Evolutionary conservation across 768 basidiomycete species (phyloP), one percentile per base, ranked within the genome.

Genomic region (Gloeostereum incarnatum): DNA sequence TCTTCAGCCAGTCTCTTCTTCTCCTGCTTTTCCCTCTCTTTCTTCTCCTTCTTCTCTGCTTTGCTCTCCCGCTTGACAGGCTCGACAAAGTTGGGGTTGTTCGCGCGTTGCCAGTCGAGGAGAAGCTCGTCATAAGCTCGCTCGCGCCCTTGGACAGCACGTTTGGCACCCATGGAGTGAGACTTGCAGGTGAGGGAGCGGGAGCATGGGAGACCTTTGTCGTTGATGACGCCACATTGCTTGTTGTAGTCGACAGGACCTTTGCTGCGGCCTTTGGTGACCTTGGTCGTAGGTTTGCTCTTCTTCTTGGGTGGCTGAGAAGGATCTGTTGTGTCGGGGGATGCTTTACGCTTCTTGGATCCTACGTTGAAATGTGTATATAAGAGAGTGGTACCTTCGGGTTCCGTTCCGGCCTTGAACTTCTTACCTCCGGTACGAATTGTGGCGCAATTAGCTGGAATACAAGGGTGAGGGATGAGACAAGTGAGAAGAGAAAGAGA

Each of bases 151-250:
- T 75, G 72, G 1, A 99, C 93, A 6, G 85, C 77, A 13, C 94
- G 84, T 59, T 99, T 99, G 8, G 90, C 86, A 10, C 90, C 90
- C 82, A 99, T 94, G 2, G 89, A 84, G 55, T 99, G 94, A 4
- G 94, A 90, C 60, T 99, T 99, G 67, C 94, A 99, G 0, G 94
- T 97, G 25, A 99, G 72, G 5, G 91, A 91, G 19, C 94, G 86
- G 9, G 91, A 90, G 54, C 94, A 99, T 0, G 89, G 91, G 5
- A 90, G 63, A 31, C 73, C 73, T 58, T 96, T 96, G 62, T 94
- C 92, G 61, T 94, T 97, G 56, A 96, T 94, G 25, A 98, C 94
- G 36, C 94, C 92, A 50, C 94, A 98, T 47, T 96, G 92, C 40
- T 75, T 80, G 63, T 96, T 89, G 46, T 80, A 78, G 59, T 97